phyloP scores from a whole-genome alignment of 2,329 filamentous ascomycete genomes.

The Penicillium decumbens region DNA sequence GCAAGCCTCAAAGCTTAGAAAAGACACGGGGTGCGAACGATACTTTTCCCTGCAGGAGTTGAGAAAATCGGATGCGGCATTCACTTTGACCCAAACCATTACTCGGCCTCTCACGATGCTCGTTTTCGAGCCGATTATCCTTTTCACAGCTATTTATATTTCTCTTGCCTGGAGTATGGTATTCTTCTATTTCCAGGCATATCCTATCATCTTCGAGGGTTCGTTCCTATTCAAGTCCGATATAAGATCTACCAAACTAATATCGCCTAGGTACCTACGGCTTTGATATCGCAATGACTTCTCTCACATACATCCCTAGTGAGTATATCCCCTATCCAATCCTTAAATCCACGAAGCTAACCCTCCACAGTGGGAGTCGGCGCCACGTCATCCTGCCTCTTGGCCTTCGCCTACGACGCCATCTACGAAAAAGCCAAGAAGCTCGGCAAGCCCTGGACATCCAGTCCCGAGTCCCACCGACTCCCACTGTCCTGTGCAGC shows the following conservation, averaged over 20 bases:
- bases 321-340: neutral
- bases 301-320: constrained; percentile 63
- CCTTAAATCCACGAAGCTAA: neutral
- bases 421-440: constrained; percentile 53
- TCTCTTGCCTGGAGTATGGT: constrained; percentile 65
- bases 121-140: constrained; percentile 66
- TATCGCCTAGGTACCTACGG: constrained; percentile 48
- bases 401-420: constrained; percentile 64
- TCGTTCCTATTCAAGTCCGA: too few species aligned
- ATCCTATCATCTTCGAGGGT: constrained; percentile 62
- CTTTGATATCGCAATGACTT: constrained; percentile 60
- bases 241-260: too few species aligned
- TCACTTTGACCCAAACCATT: constrained; percentile 51
- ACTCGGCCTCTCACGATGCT: constrained; percentile 70
- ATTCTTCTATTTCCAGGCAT: constrained; percentile 73
- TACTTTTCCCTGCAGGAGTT: constrained; percentile 59
- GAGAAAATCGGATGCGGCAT: constrained; percentile 37
- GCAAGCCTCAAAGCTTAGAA: constrained; percentile 56
- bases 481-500: constrained; percentile 68
- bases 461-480: constrained; percentile 56
- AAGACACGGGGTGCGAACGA: constrained; percentile 49
- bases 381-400: constrained; percentile 52
- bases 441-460: constrained; percentile 53
- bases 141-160: constrained; percentile 65
- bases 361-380: constrained; percentile 54